Base-by-base conservation (phyloP, 2,329 filamentous ascomycete species). In the Fusarium kyushuense region DNA sequence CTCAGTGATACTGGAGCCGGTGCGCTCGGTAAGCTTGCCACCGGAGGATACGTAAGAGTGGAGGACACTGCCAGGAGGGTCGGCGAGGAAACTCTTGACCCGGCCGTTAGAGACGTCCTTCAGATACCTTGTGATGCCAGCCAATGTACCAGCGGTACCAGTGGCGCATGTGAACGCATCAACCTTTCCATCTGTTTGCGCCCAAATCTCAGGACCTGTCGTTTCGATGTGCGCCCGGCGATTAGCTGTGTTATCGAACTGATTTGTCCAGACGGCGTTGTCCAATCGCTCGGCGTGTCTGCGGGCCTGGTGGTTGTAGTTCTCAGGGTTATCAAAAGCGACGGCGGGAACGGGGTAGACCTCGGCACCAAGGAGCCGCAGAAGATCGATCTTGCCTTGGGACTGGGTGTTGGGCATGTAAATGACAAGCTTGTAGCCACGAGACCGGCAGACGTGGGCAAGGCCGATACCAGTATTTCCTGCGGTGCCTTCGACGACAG, bases 401-500 rank as follows among this genome's bases (percentile, higher is more conserved):
- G 94, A 97, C 83, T 98, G 96, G 48, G 95, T 98, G 84, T 99
- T 92, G 74, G 96, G 96, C 96, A 99, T 98, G 88, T 98, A 99
- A 78, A 99, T 99, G 77, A 98, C 94, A 51, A 97, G 89, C 78
- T 91, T 91, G 86, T 99, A 98, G 40, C 95, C 96, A 74, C 91
- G 91, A 36, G 91, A 92, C 63, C 95, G 89, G 83, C 96, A 98
- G 58, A 99, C 96, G 82, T 98, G 96, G 21, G 96, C 96, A 42
- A 99, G 91, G 3, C 96, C 96, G 79, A 99, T 99, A 70, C 96
- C 96, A 30, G 96, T 99, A 84, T 98, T 99, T 54, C 96, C 96
- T 1, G 96, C 96, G 7, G 96, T 99, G 65, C 96, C 96, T 82
- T 99, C 96, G 60, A 99, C 92, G 14, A 99, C 94, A 21, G 96